Conservation (phyloP, 2,329 filamentous ascomycete species). For the Aspergillus hiratsukae region DNA sequence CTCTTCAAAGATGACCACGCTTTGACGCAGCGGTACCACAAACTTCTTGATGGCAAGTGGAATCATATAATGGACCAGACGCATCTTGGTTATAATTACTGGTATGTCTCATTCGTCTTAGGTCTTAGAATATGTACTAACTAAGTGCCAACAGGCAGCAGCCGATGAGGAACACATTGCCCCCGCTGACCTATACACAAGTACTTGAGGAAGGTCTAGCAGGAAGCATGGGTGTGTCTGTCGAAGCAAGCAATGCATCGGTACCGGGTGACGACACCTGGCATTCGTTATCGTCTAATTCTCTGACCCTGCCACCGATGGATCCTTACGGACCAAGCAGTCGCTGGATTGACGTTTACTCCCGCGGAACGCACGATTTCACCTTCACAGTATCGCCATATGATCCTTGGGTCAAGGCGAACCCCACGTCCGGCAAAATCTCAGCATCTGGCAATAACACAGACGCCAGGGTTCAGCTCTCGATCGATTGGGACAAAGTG, state of each 20-base stretch:
- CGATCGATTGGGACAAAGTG: conserved; percentile 53
- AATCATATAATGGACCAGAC: conserved; percentile 57
- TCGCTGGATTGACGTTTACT: conserved; percentile 62
- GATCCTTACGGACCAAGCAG: conserved; percentile 54
- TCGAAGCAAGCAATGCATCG: conserved; percentile 63
- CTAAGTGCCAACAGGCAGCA: conserved; percentile 54
- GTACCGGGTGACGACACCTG: conserved; percentile 64
- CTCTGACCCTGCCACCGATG: conserved; percentile 52
- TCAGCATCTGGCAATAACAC: conserved; percentile 36
- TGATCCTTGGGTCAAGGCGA: conserved; percentile 50
- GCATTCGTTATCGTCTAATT: conserved; percentile 51
- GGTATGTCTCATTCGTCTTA: conserved; percentile 19
- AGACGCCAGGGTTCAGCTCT: conserved; percentile 52
- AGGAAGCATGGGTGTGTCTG: conserved; percentile 59
- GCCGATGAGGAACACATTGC: conserved; percentile 65
- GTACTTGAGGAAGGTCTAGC: conserved; percentile 54
- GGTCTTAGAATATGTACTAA: conserved; percentile 35
- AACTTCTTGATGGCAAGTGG: conserved; percentile 59
- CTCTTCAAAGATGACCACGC: conserved; percentile 55
- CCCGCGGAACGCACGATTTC: conserved; percentile 52
- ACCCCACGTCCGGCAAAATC: conserved; percentile 48
- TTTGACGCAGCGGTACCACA: conserved; percentile 55
- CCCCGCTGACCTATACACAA: conserved; percentile 58
- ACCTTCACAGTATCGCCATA: conserved; percentile 49
- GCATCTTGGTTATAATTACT: conserved; percentile 47